Evolutionary conservation across 495 filamentous ascomycete genomes (phyloP), one percentile per base, ranked within the genome.

Genomic region (Sordaria brevicollis): DNA sequence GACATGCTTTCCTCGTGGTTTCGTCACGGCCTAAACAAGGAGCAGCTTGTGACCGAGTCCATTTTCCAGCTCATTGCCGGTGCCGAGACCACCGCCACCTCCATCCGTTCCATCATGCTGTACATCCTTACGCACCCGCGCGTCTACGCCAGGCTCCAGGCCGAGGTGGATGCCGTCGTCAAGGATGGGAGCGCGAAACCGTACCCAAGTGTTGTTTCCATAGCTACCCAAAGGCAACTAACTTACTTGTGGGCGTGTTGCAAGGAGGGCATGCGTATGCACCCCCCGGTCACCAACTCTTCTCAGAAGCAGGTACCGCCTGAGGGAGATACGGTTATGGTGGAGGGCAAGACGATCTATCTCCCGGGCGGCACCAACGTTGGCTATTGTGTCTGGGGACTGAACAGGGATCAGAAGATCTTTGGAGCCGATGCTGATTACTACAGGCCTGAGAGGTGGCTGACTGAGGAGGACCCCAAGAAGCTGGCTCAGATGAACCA

Each of bases 21-120:
- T 13, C 15, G 68, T 33, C 77, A 83, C 62, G 83, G 81, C 29
- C 71, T 86, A 15, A 75, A 68, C 6, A 77, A 78, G 62, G 75
- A 76, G 29, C 78, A 86, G 68, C 71, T 80, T 5, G 75, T 80
- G 70, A 76, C 74, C 4, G 70, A 81, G 76, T 38, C 77, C 70
- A 19, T 83, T 78, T 79, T 80, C 37, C 74, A 78, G 70, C 69
- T 82, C 70, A 74, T 76, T 11, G 80, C 74, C 0, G 89, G 88
- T 9, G 82, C 83, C 17, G 89, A 91, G 69, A 89, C 89, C 6
- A 88, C 87, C 0, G 87, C 87, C 0, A 88, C 86, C 3, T 82
- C 87, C 25, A 83, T 90, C 72, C 82, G 86, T 65, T 82, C 79
- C 2, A 81, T 86, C 41, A 80, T 91, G 71, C 76, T 85, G n/a